Evolutionary conservation across 73 alveolate genomes (phyloP).

Genomic region (Paramecium tetraurelia): DNA sequence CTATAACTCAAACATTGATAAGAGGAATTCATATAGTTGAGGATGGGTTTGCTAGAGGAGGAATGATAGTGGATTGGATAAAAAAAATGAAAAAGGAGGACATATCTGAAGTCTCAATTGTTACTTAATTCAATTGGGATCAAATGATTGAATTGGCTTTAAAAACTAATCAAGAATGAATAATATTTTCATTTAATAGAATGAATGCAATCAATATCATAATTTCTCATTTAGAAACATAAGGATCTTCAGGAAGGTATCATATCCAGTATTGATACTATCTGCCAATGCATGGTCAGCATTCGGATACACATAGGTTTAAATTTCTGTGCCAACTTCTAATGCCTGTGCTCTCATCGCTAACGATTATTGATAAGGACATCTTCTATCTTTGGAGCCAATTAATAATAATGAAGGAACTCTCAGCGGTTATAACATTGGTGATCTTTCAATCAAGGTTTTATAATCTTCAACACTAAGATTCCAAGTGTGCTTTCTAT

Average conservation of each 20-base stretch:
- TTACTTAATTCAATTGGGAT: not conserved
- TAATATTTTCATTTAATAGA: not conserved
- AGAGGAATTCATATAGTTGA: not conserved
- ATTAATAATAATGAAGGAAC: conserved; percentile 36
- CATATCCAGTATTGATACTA: conserved; percentile 35
- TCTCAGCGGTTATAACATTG: conserved; percentile 27
- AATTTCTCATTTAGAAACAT: not conserved
- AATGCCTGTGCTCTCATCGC: conserved; percentile 51
- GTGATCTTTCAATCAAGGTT: conserved; percentile 26
- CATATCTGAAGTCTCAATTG: not conserved
- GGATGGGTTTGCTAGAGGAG: conserved; percentile 19
- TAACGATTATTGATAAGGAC: conserved; percentile 51
- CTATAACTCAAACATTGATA: not conserved
- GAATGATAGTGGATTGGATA: not conserved
- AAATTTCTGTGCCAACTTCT: conserved; percentile 31
- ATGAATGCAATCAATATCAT: not conserved
- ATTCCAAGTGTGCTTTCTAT: conserved; percentile 49
- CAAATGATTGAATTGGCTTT: not conserved
- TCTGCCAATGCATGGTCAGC: conserved; percentile 52
- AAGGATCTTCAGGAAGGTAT: not conserved
- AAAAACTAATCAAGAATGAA: not conserved
- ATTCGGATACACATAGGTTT: conserved; percentile 59
- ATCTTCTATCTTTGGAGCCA: conserved; percentile 59
- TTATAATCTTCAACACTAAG: conserved; percentile 54
- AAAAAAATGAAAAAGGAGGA: not conserved